Evolutionary conservation across 2,329 filamentous ascomycete species (phyloP).

Genomic region (Aquanectria penicillioides): DNA sequence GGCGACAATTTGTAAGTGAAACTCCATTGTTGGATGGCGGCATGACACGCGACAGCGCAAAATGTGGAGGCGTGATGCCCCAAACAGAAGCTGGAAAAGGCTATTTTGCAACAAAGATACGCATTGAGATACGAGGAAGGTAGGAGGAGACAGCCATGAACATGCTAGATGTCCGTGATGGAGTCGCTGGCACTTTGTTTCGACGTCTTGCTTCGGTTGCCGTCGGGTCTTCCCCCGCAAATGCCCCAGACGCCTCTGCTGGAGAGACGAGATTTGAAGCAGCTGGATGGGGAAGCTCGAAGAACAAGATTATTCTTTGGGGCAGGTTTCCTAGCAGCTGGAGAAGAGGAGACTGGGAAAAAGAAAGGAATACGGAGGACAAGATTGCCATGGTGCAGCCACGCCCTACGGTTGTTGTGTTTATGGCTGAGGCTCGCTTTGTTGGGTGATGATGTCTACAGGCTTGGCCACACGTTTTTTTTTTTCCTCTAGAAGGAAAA

Average conservation of each 20-base stretch:
- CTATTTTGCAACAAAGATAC: not conserved
- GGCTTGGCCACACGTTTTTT: too few relatives aligned
- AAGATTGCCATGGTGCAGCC: too few relatives aligned
- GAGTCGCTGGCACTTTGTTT: not conserved
- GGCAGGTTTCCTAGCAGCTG: not conserved
- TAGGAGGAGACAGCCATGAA: not conserved
- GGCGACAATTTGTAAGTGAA: not conserved
- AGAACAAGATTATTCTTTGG: not conserved
- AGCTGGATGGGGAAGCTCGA: slow-evolving; percentile 5
- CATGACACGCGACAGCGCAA: too few relatives aligned
- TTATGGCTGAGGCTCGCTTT: too few relatives aligned
- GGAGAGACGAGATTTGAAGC: slow-evolving; percentile 2
- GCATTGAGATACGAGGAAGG: not conserved
- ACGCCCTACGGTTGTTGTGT: too few relatives aligned
- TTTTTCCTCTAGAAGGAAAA: too few relatives aligned
- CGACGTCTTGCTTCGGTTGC: slow-evolving; percentile 1
- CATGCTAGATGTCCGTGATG: not conserved
- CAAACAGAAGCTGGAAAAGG: too few relatives aligned
- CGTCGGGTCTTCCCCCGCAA: slow-evolving; percentile 13
- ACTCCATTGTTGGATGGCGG: too few relatives aligned
- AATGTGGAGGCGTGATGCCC: too few relatives aligned
- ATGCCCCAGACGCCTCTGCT: not conserved
- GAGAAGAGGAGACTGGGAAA: not conserved
- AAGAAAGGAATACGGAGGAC: too few relatives aligned
- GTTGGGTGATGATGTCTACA: too few relatives aligned